Percentiles rank a stretch among this genome's conserved stretches.
phyloP scores from a whole-genome alignment of 495 filamentous ascomycete genomes.

The Clavariopsis aquatica region DNA sequence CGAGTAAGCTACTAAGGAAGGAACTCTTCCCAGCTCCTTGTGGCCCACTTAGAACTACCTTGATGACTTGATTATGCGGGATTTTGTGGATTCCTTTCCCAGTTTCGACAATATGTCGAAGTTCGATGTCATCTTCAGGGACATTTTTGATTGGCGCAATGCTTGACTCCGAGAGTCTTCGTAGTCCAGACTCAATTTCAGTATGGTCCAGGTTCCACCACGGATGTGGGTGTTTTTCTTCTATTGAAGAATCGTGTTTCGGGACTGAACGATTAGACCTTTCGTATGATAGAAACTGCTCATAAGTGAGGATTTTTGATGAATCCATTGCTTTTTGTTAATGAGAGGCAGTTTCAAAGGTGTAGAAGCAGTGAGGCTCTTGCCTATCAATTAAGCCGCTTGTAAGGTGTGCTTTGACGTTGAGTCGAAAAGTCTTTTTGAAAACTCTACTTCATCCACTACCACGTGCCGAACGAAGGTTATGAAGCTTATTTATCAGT shows the following conservation, averaged over 20 bases:
- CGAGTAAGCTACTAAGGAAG: slow-evolving; percentile 10
- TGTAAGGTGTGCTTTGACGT: too few species aligned
- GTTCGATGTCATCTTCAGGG: slow-evolving; percentile 12
- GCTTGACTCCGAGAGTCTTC: neutral
- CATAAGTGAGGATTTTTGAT: too few species aligned
- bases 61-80: neutral
- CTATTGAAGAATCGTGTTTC: neutral
- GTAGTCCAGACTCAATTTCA: neutral
- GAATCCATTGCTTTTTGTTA: too few species aligned
- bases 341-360: too few species aligned
- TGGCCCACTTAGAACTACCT: slow-evolving; percentile 13
- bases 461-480: too few species aligned
- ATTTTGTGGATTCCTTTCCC: neutral
- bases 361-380: too few species aligned
- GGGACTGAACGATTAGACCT: too few species aligned
- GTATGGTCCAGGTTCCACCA: neutral
- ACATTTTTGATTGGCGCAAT: neutral
- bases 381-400: too few species aligned
- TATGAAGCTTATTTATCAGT: too few species aligned
- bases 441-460: too few species aligned
- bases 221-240: neutral
- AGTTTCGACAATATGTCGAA: neutral
- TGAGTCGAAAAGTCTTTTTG: too few species aligned
- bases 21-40: slow-evolving; percentile 21
- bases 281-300: too few species aligned